Evolutionary conservation across 2,329 filamentous ascomycete species (phyloP).

Genomic region (Fusarium albidum): DNA sequence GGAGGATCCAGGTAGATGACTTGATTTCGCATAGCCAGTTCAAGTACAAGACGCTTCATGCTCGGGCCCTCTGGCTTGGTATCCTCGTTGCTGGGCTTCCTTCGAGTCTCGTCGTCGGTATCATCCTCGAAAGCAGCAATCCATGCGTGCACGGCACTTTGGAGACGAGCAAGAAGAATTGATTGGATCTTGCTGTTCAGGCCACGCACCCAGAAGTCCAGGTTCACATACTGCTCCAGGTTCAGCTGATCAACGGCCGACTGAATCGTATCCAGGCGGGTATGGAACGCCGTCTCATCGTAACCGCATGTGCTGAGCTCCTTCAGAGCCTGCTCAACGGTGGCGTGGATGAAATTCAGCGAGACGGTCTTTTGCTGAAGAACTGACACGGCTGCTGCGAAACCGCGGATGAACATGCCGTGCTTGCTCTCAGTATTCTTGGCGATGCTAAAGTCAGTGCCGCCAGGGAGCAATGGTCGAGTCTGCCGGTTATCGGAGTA

Average conservation of each 20-base stretch:
- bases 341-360: slow-evolving; percentile 81
- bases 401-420: slow-evolving; percentile 94
- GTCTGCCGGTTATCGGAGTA: slow-evolving; percentile 60
- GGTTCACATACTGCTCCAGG: slow-evolving; percentile 93
- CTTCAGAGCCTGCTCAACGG: slow-evolving; percentile 78
- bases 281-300: slow-evolving; percentile 78
- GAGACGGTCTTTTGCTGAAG: slow-evolving; percentile 88
- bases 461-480: slow-evolving; percentile 53
- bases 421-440: slow-evolving; percentile 85
- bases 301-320: slow-evolving; percentile 89
- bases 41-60: slow-evolving; percentile 80
- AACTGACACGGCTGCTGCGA: slow-evolving; percentile 85
- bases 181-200: slow-evolving; percentile 87
- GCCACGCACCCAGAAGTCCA: slow-evolving; percentile 86
- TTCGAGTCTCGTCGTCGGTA: slow-evolving; percentile 62
- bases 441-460: slow-evolving; percentile 52
- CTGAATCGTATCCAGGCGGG: slow-evolving; percentile 85
- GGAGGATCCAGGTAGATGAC: slow-evolving; percentile 97
- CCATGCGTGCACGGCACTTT: slow-evolving; percentile 85
- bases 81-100: slow-evolving; percentile 56
- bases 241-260: slow-evolving; percentile 95
- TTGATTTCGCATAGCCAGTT: slow-evolving; percentile 97
- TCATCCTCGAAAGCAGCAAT: slow-evolving; percentile 81
- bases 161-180: slow-evolving; percentile 82
- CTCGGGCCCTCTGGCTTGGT: slow-evolving; percentile 64